phyloP scores from a whole-genome alignment of 1,139 yeast species.

The Suhomyces taliae region DNA sequence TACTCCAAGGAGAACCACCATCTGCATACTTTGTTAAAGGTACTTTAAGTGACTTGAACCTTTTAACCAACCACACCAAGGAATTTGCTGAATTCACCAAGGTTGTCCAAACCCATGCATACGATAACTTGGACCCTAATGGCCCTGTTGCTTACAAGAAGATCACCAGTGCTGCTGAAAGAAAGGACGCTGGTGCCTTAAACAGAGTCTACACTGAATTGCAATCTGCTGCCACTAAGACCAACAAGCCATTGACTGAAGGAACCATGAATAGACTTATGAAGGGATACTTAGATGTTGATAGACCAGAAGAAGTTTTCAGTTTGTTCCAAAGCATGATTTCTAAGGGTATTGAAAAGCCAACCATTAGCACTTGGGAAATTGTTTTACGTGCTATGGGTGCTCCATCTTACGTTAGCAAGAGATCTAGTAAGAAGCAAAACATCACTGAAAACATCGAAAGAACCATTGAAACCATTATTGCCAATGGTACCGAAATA shows the following conservation, averaged over 20 bases:
- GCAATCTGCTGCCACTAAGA: slow-evolving; percentile 24
- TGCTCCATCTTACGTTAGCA: slow-evolving; percentile 26
- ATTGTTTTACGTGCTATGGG: slow-evolving; percentile 39
- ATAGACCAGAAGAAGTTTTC: slow-evolving; percentile 33
- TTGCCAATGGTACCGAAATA: slow-evolving; percentile 23
- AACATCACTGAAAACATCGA: slow-evolving; percentile 25
- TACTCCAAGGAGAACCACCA: slow-evolving; percentile 33
- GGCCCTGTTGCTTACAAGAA: slow-evolving; percentile 23
- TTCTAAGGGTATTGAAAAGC: slow-evolving; percentile 26
- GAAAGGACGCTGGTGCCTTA: slow-evolving; percentile 22
- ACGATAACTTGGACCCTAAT: slow-evolving; percentile 37
- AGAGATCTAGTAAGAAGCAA: slow-evolving; percentile 16
- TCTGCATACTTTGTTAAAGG: slow-evolving; percentile 20
- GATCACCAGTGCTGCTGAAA: slow-evolving; percentile 24
- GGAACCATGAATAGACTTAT: slow-evolving; percentile 34
- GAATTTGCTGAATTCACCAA: slow-evolving; percentile 18
- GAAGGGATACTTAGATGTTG: slow-evolving; percentile 34
- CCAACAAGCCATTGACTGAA: slow-evolving; percentile 29
- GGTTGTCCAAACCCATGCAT: slow-evolving; percentile 13
- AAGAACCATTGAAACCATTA: slow-evolving; percentile 31
- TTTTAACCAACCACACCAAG: slow-evolving; percentile 11
- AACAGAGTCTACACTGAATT: slow-evolving; percentile 26
- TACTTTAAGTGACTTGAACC: slow-evolving; percentile 15
- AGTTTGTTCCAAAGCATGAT: slow-evolving; percentile 36
- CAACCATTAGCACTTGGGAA: slow-evolving; percentile 37